Evolutionary conservation across 2,329 filamentous ascomycete species (phyloP), one percentile per base, ranked within the genome.

Genomic region (Epichloe bromicola): DNA sequence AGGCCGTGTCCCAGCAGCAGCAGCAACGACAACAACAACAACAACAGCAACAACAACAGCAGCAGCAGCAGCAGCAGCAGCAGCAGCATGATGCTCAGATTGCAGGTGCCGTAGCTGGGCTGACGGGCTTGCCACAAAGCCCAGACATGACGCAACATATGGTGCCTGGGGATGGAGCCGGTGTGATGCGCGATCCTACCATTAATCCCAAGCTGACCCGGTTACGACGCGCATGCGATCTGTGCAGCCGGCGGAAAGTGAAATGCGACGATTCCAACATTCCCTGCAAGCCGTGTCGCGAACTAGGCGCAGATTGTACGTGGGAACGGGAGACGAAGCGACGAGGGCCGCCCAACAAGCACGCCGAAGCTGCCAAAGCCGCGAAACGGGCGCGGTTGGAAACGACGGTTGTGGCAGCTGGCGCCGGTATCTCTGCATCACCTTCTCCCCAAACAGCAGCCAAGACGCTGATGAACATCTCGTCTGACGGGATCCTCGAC

Each of bases 181-280:
- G 56, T 47, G 52, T 58, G 26, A 60, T 64, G 56, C 65, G 69
- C 40, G 70, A 73, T 51, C 67, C 69, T 7, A 68, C 65, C 12
- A 62, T 71, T 50, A 73, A 72, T 50, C 70, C 69, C 15, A 79
- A 78, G 64, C 66, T 75, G 44, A 80, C 76, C 30, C 74, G 78
- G 6, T 68, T 81, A 34, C 70, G 78, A 53, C 73, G 78, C 47
- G 78, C 78, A 14, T 81, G 78, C 57, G 78, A 81, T 56, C 76
- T 81, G 70, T 81, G 78, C 61, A 80, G 77, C 53, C 74, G 76
- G 63, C 74, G 78, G 52, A 81, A 81, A 55, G 78, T 81, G 43
- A 81, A 81, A 65, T 80, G 77, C 62, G 76, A 80, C 60, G 76
- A 78, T 55, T 66, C 69, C 39, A 69, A 72, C 20, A 71, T 76